phyloP scores from a whole-genome alignment of 208 protist species.

The Entamoeba nuttalli region DNA sequence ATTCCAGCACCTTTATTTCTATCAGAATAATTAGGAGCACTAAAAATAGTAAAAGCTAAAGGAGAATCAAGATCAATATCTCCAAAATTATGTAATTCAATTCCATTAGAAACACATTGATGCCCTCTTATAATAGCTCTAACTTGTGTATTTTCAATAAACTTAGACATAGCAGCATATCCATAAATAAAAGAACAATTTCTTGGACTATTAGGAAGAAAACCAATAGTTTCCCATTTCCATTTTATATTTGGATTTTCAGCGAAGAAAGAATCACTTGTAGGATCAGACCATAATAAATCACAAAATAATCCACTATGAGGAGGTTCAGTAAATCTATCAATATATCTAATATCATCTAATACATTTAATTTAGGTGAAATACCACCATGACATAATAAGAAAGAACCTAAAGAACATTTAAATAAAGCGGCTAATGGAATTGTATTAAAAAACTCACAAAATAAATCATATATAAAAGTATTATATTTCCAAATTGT shows the following conservation, averaged over 20 bases:
- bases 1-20: neutral
- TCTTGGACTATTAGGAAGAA: neutral
- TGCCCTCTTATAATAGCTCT: neutral
- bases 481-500: neutral
- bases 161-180: neutral
- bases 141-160: neutral
- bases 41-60: neutral
- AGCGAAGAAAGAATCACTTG: neutral
- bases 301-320: constrained; percentile 37
- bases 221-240: neutral
- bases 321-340: constrained; percentile 33
- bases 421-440: constrained; percentile 16
- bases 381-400: constrained; percentile 23
- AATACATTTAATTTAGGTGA: neutral
- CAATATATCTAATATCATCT: constrained; percentile 23
- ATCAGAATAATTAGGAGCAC: neutral
- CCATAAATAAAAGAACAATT: neutral
- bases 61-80: neutral
- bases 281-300: constrained; percentile 37
- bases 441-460: constrained; percentile 16
- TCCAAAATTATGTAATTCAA: neutral
- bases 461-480: neutral
- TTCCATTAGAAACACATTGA: neutral
- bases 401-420: neutral
- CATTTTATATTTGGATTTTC: neutral